These are phyloP conservation scores for Quercus lobata DNA, from an alignment of 331 rosid genomes.

Conservation along the genomic window DNA sequence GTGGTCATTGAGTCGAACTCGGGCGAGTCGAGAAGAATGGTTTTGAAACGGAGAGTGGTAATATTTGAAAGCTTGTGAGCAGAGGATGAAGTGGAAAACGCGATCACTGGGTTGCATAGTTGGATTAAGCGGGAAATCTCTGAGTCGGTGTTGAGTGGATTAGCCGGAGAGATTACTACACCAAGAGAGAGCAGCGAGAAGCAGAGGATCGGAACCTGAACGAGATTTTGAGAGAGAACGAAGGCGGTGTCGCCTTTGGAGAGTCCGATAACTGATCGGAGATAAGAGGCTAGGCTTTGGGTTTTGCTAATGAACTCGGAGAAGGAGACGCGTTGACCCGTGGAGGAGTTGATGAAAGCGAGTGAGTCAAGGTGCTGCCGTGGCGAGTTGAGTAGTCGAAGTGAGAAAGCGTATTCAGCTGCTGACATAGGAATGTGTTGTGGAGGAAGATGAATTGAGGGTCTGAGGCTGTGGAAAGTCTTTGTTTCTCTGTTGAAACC, in stretches of 20 bases:
- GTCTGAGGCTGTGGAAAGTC: too few species aligned
- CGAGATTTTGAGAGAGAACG: conserved; percentile 8
- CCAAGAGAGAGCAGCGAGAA: conserved; percentile 22
- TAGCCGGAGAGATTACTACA: conserved; percentile 24
- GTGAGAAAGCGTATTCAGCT: too few species aligned
- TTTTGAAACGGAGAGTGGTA: neutral
- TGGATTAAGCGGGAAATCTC: neutral
- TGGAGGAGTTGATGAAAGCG: too few species aligned
- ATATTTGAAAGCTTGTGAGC: conserved; percentile 4
- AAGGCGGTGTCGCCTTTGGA: conserved; percentile 16
- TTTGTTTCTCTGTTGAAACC: too few species aligned
- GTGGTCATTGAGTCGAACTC: conserved; percentile 38
- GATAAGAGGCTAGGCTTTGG: too few species aligned
- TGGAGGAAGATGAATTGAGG: too few species aligned
- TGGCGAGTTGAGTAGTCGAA: too few species aligned
- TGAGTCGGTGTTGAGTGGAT: conserved; percentile 13
- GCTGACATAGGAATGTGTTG: too few species aligned
- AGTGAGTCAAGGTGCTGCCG: too few species aligned
- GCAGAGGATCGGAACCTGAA: conserved; percentile 15
- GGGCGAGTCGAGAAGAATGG: conserved; percentile 38
- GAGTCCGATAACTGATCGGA: neutral
- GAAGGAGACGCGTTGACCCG: too few species aligned
- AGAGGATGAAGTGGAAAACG: neutral
- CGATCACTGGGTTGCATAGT: conserved; percentile 2
- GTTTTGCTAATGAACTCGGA: too few species aligned